These are phyloP conservation scores for Camelina neglecta DNA, from an alignment of 345 rosid species.

Conservation along the genomic window DNA sequence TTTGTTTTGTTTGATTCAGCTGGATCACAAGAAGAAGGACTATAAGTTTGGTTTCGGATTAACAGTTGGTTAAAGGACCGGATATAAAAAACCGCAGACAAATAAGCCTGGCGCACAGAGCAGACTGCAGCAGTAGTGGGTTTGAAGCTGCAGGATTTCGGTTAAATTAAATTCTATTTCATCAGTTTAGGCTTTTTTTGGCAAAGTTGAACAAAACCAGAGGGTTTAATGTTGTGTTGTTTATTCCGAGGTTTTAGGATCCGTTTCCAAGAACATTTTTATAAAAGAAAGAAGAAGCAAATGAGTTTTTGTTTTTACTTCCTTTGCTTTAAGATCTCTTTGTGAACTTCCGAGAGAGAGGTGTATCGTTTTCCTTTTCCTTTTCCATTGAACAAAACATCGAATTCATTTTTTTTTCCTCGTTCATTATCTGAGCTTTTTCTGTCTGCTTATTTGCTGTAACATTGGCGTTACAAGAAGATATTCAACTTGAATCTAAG, in stretches of 20 bases:
- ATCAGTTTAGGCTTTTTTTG: conserved; percentile 39
- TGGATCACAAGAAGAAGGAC: conserved; percentile 93
- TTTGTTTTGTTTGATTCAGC: conserved; percentile 46
- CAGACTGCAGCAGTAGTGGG: conserved; percentile 30
- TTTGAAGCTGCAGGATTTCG: conserved; percentile 21
- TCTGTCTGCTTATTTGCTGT: no score
- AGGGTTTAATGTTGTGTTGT: conserved; percentile 20
- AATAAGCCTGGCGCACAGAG: conserved; percentile 34
- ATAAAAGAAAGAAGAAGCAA: not conserved
- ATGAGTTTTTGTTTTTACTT: conserved; percentile 29
- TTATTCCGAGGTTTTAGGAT: conserved; percentile 32
- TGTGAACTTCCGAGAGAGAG: conserved; percentile 22
- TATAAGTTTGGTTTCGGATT: conserved; percentile 94
- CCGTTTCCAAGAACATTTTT: conserved; percentile 18
- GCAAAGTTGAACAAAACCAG: conserved; percentile 19
- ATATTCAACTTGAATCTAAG: no score
- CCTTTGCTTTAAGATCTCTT: conserved; percentile 20
- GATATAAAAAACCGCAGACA: conserved; percentile 6
- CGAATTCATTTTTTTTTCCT: not conserved
- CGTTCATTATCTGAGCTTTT: not conserved
- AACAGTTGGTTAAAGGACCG: conserved; percentile 67
- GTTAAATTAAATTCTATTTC: conserved; percentile 24
- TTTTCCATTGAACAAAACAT: not conserved
- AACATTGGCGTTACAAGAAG: no score
- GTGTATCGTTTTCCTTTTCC: conserved; percentile 12